Base-by-base conservation (phyloP, 495 filamentous ascomycete species). In the Cercophora newfieldiana region DNA sequence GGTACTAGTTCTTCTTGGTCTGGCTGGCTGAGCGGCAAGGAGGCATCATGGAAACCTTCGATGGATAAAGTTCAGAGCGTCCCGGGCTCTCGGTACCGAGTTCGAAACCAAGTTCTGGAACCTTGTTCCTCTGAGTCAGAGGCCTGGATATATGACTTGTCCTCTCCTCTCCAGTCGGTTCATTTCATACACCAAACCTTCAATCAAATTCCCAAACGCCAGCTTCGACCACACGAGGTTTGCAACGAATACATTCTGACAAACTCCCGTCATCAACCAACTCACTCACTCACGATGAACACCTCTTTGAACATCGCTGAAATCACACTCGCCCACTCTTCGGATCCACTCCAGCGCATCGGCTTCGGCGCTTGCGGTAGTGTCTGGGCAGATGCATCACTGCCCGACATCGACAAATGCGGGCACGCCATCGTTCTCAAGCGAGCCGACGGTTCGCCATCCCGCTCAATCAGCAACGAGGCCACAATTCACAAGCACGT, bases 401-500 rank as follows among this genome's bases (percentile, higher is more conserved):
- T 30, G 1, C 53, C 21, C 54, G 59, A 67, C 28, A 61, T 51
- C 31, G 56, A 63, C 28, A 24, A 54, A 16, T 31, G 47, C 22
- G 31, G 33, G 1, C 16, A 22, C 5, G 30, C 63, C 22, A 24
- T 61, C 0, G 60, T 53, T 25, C 61, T 69, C 30, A 69, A 69
- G 50, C 68, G 68, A 25, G 68, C 47, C 24, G 68, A 69, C 18
- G 33, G 65, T 25, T 8, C 7, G 21, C 33, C 28, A 2, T 47
- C 31, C 49, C 68, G 68, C 0, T 69, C 68, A 0, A 7, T 69
- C 56, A 37, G 25, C 18, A 59, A 67, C 5, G 68, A 69, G 25
- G 33, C 44, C 1, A n/a, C 24, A 37, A 62, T 68, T 12, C 61
- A 70, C 62, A 62, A 62, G 10, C 68, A 65, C 24, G 54, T 70